Base-by-base conservation (phyloP, 768 basidiomycete species). In the Pisolithus albus region DNA sequence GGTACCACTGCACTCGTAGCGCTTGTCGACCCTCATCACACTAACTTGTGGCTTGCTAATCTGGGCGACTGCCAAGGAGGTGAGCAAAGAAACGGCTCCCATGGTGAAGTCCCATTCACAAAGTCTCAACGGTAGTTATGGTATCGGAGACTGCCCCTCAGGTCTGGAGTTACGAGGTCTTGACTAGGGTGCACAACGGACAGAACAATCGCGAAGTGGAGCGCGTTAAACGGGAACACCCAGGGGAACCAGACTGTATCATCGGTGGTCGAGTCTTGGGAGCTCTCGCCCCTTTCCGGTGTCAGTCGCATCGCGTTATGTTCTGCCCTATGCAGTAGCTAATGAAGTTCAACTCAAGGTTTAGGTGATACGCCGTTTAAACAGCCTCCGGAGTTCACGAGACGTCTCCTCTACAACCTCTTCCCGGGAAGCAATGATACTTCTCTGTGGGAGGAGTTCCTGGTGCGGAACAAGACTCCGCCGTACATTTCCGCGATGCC, bases 21-120 rank as follows among this genome's bases (percentile, higher is more conserved):
- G 8, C 74, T 90, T 36, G 76, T 84, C 39, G 86, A 88, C 68
- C 84, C 86, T 34, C 72, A 79, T 18, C 77, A 79, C 55, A 72
- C 77, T 60, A 79, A 87, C 55, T 70, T 89, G 19, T 90, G 88
- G 88, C 69, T 89, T 43, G 87, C 86, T 7, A 88, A 88, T 61
- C 73, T 90, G 24, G 88, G 88, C 13, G 88, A 90, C 61, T 88
- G 85, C 64, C 83, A 86, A 73, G 85, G 85, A 54, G 74, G 86
- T 86, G 56, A 56, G 83, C 70, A 21, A 40, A 15, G 6, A 50
- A 46, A 34, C 34, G 34, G 49, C 57, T 47, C 15, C 13, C n/a
- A 19, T 47, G 48, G 52, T 32, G 44, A n/a, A 40, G 43, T 37
- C 48, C 52, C 53, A 47, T 47, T 16, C 6, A 13, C 44, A 59